phyloP scores from a whole-genome alignment of 2,329 filamentous ascomycete genomes.

The Akanthomyces uredinophilus region DNA sequence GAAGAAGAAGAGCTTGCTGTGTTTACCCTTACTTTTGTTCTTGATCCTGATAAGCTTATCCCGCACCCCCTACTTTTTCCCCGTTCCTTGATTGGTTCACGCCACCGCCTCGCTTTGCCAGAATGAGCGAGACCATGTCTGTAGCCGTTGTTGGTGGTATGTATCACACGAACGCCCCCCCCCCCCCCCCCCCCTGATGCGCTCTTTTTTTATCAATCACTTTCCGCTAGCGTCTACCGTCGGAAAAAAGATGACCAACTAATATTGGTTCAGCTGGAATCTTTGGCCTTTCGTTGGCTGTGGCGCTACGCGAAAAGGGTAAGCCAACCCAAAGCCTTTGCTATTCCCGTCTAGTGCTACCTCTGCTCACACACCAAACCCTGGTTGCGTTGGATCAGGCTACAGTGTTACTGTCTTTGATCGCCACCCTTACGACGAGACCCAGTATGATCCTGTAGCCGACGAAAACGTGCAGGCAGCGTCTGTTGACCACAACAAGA shows the following conservation, averaged over 20 bases:
- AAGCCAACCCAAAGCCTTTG: neutral
- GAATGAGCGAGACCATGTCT: slow-evolving; percentile 12
- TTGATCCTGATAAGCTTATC: neutral
- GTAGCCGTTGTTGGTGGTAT: slow-evolving; percentile 17
- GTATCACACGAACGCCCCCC: neutral
- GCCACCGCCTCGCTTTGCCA: neutral
- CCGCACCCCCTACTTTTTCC: neutral
- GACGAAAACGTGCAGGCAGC: slow-evolving; percentile 19
- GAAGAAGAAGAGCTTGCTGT: neutral
- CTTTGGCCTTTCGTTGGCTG: slow-evolving; percentile 22
- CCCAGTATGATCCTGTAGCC: slow-evolving; percentile 18
- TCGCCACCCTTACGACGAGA: slow-evolving; percentile 19
- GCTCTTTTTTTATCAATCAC: neutral
- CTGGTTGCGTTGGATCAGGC: neutral
- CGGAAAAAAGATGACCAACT: neutral
- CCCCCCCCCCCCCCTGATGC: neutral
- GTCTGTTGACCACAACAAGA: slow-evolving; percentile 25
- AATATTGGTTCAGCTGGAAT: slow-evolving; percentile 19
- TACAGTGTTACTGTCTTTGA: slow-evolving; percentile 22
- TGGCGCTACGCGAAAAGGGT: slow-evolving; percentile 21
- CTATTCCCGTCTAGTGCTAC: neutral
- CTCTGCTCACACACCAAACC: neutral
- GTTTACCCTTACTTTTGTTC: slow-evolving; percentile 1
- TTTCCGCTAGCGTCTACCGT: neutral
- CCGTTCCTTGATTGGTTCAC: neutral